phyloP scores from a whole-genome alignment of 805 yeast species.

The Metschnikowia borealis region DNA sequence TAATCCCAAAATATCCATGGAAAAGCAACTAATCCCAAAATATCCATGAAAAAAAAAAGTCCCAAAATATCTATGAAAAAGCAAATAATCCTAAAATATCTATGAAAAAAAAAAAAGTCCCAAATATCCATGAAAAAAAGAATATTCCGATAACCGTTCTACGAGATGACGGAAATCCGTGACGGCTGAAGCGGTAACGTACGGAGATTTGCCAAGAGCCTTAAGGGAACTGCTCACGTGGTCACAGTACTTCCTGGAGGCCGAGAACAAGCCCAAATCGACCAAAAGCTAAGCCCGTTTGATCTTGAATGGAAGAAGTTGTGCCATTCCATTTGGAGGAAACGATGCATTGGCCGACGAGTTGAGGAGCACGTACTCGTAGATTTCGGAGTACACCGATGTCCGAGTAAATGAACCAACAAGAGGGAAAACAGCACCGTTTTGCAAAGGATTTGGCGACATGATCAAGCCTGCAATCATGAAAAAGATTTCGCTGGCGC shows the following conservation, averaged over 20 bases:
- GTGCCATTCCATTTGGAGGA: constrained; percentile 43
- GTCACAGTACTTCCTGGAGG: constrained; percentile 65
- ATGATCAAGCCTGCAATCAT: constrained; percentile 47
- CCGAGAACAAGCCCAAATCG: constrained; percentile 57
- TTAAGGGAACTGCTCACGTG: constrained; percentile 34
- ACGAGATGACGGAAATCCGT: constrained; percentile 36
- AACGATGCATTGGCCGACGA: constrained; percentile 22
- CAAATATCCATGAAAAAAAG: too few species aligned
- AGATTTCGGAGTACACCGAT: constrained; percentile 59
- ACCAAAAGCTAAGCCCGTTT: constrained; percentile 65
- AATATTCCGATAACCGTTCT: constrained; percentile 45
- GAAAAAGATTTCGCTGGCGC: constrained; percentile 44
- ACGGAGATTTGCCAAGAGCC: constrained; percentile 29
- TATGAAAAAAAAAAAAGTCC: too few species aligned
- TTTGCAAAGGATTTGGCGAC: constrained; percentile 21
- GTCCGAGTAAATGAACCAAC: constrained; percentile 35
- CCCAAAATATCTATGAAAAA: too few species aligned
- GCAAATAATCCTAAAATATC: too few species aligned
- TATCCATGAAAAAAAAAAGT: too few species aligned
- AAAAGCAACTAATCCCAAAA: too few species aligned
- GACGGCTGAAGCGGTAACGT: constrained; percentile 21
- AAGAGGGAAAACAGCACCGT: constrained; percentile 32
- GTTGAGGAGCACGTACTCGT: constrained; percentile 48
- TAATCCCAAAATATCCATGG: too few species aligned
- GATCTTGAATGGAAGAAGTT: constrained; percentile 56